These are phyloP conservation scores for Akanthomyces uredinophilus DNA, from an alignment of 2,329 filamentous ascomycete genomes.

Conservation along the genomic window DNA sequence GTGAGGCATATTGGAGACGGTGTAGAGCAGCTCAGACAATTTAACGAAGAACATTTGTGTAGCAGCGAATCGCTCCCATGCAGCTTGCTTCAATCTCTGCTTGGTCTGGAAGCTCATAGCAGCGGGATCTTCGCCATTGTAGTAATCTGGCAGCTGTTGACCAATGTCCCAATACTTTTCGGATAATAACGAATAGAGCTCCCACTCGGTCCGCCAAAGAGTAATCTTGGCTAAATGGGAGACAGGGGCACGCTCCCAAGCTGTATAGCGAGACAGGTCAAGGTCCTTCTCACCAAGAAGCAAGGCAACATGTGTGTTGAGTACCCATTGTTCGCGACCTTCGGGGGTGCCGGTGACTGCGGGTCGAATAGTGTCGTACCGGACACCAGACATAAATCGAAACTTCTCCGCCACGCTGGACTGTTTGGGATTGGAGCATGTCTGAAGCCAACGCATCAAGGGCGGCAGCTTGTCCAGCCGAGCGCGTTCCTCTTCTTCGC, in stretches of 20 bases:
- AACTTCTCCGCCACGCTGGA: conserved; percentile 50
- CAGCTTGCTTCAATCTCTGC: conserved; percentile 43
- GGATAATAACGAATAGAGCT: conserved; percentile 50
- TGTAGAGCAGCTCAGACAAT: conserved; percentile 58
- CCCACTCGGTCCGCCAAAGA: conserved; percentile 56
- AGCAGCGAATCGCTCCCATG: conserved; percentile 48
- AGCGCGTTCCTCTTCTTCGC: conserved; percentile 49
- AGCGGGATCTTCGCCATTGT: conserved; percentile 41
- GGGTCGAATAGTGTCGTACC: conserved; percentile 58
- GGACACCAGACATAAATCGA: conserved; percentile 52
- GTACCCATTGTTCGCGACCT: conserved; percentile 61
- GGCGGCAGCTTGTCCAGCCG: conserved; percentile 55
- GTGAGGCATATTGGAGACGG: conserved; percentile 53
- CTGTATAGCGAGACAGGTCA: conserved; percentile 52
- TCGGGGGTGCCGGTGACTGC: conserved; percentile 46
- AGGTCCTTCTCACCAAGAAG: conserved; percentile 62
- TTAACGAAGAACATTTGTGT: conserved; percentile 61
- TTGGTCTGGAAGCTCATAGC: conserved; percentile 38
- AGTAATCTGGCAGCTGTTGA: conserved; percentile 47
- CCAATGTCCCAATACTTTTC: conserved; percentile 48
- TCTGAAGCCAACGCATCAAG: conserved; percentile 56
- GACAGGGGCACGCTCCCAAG: conserved; percentile 53
- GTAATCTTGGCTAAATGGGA: conserved; percentile 50
- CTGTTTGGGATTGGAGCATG: conserved; percentile 45
- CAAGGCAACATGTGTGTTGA: conserved; percentile 60